Conservation (phyloP, 2,329 filamentous ascomycete genomes). For the Aspergillus japonicus region DNA sequence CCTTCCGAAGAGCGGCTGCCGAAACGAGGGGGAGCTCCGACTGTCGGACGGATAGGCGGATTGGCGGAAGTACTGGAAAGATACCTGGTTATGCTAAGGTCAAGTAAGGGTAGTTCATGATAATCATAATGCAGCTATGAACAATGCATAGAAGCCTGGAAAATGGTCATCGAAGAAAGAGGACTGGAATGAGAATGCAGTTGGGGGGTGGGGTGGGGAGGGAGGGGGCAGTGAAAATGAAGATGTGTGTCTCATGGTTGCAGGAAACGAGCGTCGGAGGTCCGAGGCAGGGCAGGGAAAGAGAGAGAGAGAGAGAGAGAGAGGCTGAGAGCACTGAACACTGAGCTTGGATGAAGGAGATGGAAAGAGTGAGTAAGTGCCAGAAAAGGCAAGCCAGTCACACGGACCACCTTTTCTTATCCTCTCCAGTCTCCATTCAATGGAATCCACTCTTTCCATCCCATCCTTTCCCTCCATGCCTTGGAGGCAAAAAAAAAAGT, state of each 20-base stretch:
- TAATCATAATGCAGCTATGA: neutral
- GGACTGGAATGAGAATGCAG: neutral
- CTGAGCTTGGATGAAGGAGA: too few relatives aligned
- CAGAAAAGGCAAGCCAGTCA: neutral
- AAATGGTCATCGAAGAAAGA: neutral
- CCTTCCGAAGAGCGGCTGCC: conserved; percentile 4
- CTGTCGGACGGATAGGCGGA: conserved; percentile 1
- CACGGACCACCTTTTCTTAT: neutral
- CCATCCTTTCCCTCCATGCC: conserved; percentile 3
- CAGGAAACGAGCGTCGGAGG: neutral
- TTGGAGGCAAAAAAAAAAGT: conserved; percentile 8
- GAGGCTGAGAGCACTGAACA: too few relatives aligned
- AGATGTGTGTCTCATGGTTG: neutral
- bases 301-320: too few relatives aligned
- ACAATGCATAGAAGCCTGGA: neutral
- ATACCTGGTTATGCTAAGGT: neutral
- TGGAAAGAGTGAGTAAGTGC: neutral
- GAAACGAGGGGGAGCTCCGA: conserved; percentile 2
- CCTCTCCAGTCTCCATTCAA: neutral
- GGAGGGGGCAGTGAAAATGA: too few relatives aligned
- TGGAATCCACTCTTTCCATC: neutral
- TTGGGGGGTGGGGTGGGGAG: too few relatives aligned
- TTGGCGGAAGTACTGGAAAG: neutral
- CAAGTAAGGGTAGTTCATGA: neutral
- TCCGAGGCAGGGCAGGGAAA: neutral